Evolutionary conservation across 2,329 filamentous ascomycete species (phyloP).

Genomic region (Fusarium tjaetaba): DNA sequence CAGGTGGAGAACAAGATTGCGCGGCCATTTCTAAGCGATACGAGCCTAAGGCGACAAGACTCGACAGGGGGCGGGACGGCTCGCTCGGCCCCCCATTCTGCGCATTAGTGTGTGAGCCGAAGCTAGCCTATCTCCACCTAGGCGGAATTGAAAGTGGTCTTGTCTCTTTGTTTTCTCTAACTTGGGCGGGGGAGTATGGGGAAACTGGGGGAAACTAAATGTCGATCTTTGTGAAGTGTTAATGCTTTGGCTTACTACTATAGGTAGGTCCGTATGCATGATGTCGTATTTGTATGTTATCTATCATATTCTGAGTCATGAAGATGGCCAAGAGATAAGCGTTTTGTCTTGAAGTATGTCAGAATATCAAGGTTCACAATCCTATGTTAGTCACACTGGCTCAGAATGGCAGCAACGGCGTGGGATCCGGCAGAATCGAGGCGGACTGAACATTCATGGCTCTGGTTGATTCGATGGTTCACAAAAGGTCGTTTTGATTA

Average conservation of each 20-base stretch:
- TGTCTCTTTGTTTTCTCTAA: neutral
- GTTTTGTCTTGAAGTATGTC: neutral
- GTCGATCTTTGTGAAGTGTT: too few species aligned
- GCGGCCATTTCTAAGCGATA: neutral
- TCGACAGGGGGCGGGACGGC: neutral
- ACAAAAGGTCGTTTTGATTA: neutral
- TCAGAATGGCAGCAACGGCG: neutral
- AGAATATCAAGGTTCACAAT: neutral
- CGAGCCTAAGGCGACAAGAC: neutral
- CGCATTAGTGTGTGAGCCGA: neutral
- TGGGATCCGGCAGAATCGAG: too few species aligned
- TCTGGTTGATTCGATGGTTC: too few species aligned
- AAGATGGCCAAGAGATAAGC: neutral
- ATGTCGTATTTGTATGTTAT: neutral
- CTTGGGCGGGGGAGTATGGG: neutral
- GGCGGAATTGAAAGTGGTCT: too few species aligned
- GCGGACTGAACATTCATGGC: neutral
- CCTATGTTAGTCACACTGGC: too few species aligned
- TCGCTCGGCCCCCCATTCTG: neutral
- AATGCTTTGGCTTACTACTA: neutral
- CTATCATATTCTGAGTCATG: neutral
- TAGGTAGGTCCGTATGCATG: neutral
- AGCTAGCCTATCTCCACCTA: neutral
- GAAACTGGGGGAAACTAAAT: neutral
- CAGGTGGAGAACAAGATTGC: neutral